Evolutionary conservation across 192 early-diverging fungal species (phyloP), one percentile per base, ranked within the genome.

Genomic region (Backusella liffmaniae): DNA sequence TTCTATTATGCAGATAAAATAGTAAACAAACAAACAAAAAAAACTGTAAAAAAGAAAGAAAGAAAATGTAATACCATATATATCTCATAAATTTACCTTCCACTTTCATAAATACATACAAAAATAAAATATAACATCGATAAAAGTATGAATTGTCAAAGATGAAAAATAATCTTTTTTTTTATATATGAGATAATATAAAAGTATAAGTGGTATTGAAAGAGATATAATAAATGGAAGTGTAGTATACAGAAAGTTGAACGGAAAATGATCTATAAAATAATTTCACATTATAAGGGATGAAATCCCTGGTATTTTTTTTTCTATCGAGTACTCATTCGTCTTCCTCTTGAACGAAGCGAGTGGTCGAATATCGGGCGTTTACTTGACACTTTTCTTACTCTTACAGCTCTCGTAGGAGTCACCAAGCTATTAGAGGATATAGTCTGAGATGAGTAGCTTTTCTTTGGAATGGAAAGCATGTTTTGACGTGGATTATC

Each of bases 341-440:
- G 41, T 46, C 73, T 74, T 30, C 35, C 73, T 66, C 66, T 62
- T 1, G 30, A 39, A 49, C 76, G 36, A 12, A 77, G 30, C 2
- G 59, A 36, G 23, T 71, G 77, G 49, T 78, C 77, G 67, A 78
- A 78, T 41, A 78, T 73, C 1, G 72, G 72, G 2, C 77, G 44
- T 53, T 78, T 78, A 66, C 77, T 78, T 36, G 77, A 62, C 2
- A 62, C 73, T 29, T 78, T 78, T 68, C 77, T 72, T 36, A 71
- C 56, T 26, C 77, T 35, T 13, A 78, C 59, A 7, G 72, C 18
- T 29, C 72, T 53, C 32, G 65, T 32, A 66, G 59, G 56, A 12
- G 56, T 62, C 12, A 29, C 56, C 23, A 62, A 62, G 56, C 26
- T 23, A 62, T 29, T 62, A 13, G 56, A 62, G 0, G 56, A 62